Conservation (phyloP, 2,329 filamentous ascomycete genomes). For the Ambrosiella beaveri region DNA sequence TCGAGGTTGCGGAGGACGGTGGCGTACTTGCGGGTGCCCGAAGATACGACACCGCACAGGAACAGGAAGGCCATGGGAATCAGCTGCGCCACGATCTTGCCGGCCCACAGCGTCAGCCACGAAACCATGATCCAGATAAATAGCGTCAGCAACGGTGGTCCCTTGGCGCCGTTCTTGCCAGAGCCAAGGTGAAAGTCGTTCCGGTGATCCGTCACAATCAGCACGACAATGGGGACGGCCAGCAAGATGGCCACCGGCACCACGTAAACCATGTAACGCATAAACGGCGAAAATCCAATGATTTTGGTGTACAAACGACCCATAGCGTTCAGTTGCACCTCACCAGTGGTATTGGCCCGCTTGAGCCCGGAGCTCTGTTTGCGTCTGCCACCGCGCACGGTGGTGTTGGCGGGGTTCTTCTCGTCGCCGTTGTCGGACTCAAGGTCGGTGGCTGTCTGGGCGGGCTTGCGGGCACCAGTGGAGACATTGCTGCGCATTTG, state of each 20-base stretch:
- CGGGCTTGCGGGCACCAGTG: slow-evolving; percentile 34
- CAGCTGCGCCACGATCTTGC: slow-evolving; percentile 45
- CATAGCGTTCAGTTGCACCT: slow-evolving; percentile 44
- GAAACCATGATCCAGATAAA: slow-evolving; percentile 54
- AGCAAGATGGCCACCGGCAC: slow-evolving; percentile 44
- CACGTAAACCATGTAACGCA: slow-evolving; percentile 51
- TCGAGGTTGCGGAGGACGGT: slow-evolving; percentile 46
- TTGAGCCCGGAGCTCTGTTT: slow-evolving; percentile 27
- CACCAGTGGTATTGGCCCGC: slow-evolving; percentile 29
- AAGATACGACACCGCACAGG: slow-evolving; percentile 50
- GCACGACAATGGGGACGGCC: slow-evolving; percentile 42
- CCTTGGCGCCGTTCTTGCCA: slow-evolving; percentile 18
- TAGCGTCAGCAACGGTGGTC: slow-evolving; percentile 39
- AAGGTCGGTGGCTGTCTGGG: slow-evolving; percentile 22
- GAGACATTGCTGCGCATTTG: slow-evolving; percentile 36
- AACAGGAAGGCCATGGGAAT: slow-evolving; percentile 49
- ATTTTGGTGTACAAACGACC: slow-evolving; percentile 49
- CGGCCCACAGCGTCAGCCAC: slow-evolving; percentile 50
- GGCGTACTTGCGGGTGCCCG: slow-evolving; percentile 53
- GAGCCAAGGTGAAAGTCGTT: slow-evolving; percentile 23
- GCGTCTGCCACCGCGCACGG: slow-evolving; percentile 25
- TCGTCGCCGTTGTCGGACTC: slow-evolving; percentile 17
- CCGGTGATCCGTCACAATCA: slow-evolving; percentile 27
- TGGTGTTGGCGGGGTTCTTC: slow-evolving; percentile 26
- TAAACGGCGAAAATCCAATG: slow-evolving; percentile 43